phyloP scores from a whole-genome alignment of 345 rosid species.

The Melaleuca alternifolia region DNA sequence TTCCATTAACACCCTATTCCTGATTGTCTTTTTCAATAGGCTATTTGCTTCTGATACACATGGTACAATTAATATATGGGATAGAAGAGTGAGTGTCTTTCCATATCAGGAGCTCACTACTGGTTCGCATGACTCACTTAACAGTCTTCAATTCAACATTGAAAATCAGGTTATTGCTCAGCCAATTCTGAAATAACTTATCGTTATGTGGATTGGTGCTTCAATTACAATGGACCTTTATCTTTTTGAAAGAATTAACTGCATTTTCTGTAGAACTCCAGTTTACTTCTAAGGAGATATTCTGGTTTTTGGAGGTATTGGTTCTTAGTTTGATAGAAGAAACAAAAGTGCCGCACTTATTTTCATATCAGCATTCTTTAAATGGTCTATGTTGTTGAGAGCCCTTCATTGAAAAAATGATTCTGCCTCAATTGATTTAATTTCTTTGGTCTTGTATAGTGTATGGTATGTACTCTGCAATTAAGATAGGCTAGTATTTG shows the following conservation, averaged over 20 bases:
- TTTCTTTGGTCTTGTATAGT: not conserved
- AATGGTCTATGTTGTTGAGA: not conserved
- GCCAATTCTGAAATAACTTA: not conserved
- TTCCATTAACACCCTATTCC: not conserved
- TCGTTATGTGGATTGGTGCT: not conserved
- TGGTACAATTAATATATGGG: conserved; percentile 75
- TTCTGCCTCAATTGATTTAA: not conserved
- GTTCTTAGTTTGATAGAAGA: not conserved
- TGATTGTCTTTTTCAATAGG: conserved; percentile 19
- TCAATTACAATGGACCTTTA: not conserved
- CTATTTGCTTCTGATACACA: conserved; percentile 62
- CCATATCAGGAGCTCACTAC: conserved; percentile 65
- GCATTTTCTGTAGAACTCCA: not conserved
- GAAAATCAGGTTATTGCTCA: conserved; percentile 62
- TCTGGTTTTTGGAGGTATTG: not conserved
- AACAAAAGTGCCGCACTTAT: not conserved
- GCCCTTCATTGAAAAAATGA: not conserved
- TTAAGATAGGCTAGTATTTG: not conserved
- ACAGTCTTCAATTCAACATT: conserved; percentile 46
- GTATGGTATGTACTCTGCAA: not conserved
- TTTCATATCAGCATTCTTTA: not conserved
- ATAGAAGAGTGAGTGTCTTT: conserved; percentile 48
- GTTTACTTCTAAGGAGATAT: not conserved
- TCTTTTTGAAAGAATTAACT: not conserved
- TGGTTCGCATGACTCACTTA: conserved; percentile 29